phyloP scores from a whole-genome alignment of 768 basidiomycete genomes.

The Leccinum subtestaceum region DNA sequence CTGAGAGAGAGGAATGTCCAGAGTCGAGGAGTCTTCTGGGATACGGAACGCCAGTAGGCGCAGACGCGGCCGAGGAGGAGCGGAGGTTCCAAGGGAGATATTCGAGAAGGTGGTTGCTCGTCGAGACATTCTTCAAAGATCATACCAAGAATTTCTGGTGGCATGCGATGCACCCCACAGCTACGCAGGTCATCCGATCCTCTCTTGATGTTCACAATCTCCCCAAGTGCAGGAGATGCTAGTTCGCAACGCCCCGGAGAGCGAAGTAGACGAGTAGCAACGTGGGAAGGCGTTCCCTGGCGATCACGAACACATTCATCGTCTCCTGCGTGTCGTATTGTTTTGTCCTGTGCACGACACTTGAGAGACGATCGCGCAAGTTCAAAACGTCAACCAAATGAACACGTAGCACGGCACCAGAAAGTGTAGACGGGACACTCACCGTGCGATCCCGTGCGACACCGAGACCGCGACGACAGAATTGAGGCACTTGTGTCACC shows the following conservation, averaged over 20 bases:
- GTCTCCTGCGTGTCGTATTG: not conserved
- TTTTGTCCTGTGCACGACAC: conserved; percentile 1
- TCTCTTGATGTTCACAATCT: not conserved
- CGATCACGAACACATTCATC: not conserved
- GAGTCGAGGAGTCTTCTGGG: conserved; percentile 17
- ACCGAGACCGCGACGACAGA: not conserved
- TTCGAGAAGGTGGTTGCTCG: not conserved
- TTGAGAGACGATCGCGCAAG: not conserved
- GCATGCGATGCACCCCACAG: conserved; percentile 14
- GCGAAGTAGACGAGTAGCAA: not conserved
- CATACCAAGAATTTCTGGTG: conserved; percentile 39
- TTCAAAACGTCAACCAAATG: conserved; percentile 2
- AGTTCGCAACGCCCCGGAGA: not conserved
- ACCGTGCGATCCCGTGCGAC: conserved; percentile 10
- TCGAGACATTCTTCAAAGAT: conserved; percentile 25
- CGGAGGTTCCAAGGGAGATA: conserved; percentile 13
- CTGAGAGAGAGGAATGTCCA: conserved; percentile 27
- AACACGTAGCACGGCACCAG: not conserved
- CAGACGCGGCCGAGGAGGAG: conserved; percentile 28
- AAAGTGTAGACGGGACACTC: conserved; percentile 2
- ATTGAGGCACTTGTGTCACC: not conserved
- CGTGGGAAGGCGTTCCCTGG: not conserved
- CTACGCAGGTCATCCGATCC: not conserved
- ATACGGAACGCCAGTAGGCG: conserved; percentile 23
- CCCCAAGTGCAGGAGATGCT: not conserved